Base-by-base conservation (phyloP, 176 grass and related monocot species). In the Aegilops longissima region DNA sequence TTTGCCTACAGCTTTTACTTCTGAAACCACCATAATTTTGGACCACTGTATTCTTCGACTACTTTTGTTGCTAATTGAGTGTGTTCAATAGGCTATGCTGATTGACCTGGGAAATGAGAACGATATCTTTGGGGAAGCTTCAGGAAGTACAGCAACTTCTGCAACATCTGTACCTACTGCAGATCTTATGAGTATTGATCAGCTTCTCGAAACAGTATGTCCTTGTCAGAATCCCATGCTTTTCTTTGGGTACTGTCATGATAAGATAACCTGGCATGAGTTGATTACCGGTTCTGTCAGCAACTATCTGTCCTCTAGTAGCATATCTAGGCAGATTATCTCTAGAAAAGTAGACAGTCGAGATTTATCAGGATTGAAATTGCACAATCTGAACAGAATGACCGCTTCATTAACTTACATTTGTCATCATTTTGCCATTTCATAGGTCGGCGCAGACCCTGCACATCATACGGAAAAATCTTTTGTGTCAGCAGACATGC, bases 121-220 rank as follows among this genome's bases (percentile, higher is more conserved):
- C 73, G 97, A 99, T 82, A 67, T 83, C 38, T 94, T 97, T 87
- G 84, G 88, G 66, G 97, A 97, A 87, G 66, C 85, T 93, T 93
- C 92, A 81, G 92, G 93, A 85, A 85, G 49, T 82, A 89, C 86
- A 65, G 80, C 86, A 74, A 84, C 88, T 49, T 82, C 63, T 51
- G 86, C 87, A 80, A 45, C 82, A 65, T 66, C 88, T 67, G 49
- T 70, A 25, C 87, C 89, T 67, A 78, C 80, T 71, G 84, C 82
- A 31, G 88, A 96, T 87, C 94, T 99, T 90, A 79, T 99, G 66
- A 90, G 90, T 54, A 91, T 95, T 3, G 91, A 97, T 80, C 87
- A 99, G 80, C 92, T 99, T 90, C 82, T 99, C 61, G 94, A 99
- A 79, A 94, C 94, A 59, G 97, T 99, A 99, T 83, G 76, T 34